Percentiles rank a stretch among this genome's conserved stretches.
These are phyloP conservation scores for Apiotrichum akiyoshidainum DNA, from an alignment of 1,284 basidiomycete species.

Conservation along the genomic window DNA sequence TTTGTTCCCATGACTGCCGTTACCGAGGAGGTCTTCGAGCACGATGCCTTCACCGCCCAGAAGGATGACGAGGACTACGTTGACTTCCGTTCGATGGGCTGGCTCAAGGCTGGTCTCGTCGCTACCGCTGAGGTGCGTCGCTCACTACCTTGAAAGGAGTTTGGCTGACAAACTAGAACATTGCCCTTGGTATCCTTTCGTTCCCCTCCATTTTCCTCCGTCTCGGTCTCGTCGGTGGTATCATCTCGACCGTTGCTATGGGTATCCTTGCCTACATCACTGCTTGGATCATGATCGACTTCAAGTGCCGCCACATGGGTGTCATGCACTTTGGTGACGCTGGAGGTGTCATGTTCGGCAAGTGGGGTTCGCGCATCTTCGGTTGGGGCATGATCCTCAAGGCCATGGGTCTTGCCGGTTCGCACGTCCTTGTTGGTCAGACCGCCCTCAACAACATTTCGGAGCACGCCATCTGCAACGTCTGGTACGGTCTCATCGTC, in stretches of 20 bases:
- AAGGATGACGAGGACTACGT: conserved; percentile 29
- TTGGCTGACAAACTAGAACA: conserved; percentile 23
- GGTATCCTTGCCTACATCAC: conserved; percentile 39
- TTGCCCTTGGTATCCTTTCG: conserved; percentile 43
- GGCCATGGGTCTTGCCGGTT: conserved; percentile 41
- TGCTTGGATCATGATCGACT: conserved; percentile 44
- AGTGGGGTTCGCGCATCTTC: conserved; percentile 34
- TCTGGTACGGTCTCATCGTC: conserved; percentile 42
- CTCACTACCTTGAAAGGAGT: not conserved
- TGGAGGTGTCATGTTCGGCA: conserved; percentile 41
- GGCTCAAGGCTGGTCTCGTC: conserved; percentile 41
- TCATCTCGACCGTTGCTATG: conserved; percentile 35
- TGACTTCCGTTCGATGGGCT: conserved; percentile 45
- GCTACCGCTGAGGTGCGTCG: conserved; percentile 40
- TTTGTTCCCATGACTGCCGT: not conserved
- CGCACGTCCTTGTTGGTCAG: conserved; percentile 41
- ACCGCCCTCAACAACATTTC: conserved; percentile 36
- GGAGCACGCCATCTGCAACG: conserved; percentile 39
- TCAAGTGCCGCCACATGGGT: conserved; percentile 45
- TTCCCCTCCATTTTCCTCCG: conserved; percentile 43
- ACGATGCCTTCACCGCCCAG: conserved; percentile 4
- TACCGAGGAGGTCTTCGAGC: conserved; percentile 4
- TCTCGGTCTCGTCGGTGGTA: conserved; percentile 42
- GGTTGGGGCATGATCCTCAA: conserved; percentile 37
- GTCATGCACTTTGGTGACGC: conserved; percentile 46